These are phyloP conservation scores for Trametes cingulata DNA, from an alignment of 768 basidiomycete genomes.

Conservation along the genomic window DNA sequence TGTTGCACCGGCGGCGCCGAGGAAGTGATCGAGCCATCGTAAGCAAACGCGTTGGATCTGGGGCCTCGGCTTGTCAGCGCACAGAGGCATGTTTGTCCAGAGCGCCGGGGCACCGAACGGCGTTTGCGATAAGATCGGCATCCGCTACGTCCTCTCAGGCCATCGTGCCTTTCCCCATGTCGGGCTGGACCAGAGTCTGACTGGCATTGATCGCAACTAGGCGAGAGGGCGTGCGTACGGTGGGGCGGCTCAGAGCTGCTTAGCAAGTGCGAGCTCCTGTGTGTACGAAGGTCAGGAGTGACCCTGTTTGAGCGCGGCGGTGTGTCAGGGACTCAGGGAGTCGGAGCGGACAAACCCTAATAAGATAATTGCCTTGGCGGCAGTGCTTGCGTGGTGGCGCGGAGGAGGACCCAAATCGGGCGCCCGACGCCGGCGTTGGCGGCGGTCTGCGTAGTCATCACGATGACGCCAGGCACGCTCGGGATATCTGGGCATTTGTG, in stretches of 20 bases:
- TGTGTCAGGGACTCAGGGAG: neutral
- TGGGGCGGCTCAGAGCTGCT: too few relatives aligned
- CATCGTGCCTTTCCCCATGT: too few relatives aligned
- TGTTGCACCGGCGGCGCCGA: constrained; percentile 16
- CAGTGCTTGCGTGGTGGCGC: neutral
- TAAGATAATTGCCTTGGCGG: neutral
- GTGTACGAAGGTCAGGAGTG: neutral
- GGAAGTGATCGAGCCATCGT: constrained; percentile 11
- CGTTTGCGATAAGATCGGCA: neutral
- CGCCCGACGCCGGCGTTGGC: constrained; percentile 1
- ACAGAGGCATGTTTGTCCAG: neutral
- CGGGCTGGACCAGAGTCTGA: neutral
- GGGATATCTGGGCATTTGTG: neutral
- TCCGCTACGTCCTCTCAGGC: neutral
- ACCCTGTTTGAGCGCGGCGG: neutral
- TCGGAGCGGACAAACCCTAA: constrained; percentile 10
- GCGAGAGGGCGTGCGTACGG: neutral
- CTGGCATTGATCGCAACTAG: neutral
- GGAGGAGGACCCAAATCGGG: neutral
- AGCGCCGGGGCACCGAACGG: constrained; percentile 2
- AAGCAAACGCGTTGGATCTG: neutral
- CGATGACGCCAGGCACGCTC: neutral
- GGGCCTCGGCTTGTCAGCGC: constrained; percentile 7
- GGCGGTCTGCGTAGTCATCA: constrained; percentile 1
- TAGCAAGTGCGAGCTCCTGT: constrained; percentile 1